phyloP scores from a whole-genome alignment of 176 grass and related monocot species.

The Secale cereale region DNA sequence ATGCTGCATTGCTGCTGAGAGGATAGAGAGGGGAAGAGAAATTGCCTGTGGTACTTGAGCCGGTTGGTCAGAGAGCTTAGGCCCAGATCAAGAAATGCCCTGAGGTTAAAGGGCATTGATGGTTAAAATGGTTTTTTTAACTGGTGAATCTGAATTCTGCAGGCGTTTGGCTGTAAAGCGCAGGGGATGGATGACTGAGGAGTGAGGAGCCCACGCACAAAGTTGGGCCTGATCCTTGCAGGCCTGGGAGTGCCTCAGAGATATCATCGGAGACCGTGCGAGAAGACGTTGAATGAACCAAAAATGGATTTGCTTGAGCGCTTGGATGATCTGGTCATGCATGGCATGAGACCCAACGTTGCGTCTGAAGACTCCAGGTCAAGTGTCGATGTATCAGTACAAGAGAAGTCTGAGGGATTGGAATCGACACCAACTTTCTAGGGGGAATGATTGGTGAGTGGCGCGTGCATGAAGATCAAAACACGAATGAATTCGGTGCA shows the following conservation, averaged over 20 bases:
- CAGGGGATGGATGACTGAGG: not conserved
- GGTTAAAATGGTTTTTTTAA: not conserved
- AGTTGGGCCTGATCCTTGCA: not conserved
- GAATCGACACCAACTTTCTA: not conserved
- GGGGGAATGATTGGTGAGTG: not conserved
- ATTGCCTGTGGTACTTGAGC: not conserved
- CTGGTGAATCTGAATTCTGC: not conserved
- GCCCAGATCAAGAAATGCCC: slow-evolving; percentile 25
- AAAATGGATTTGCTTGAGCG: not conserved
- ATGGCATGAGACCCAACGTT: not conserved
- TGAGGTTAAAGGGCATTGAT: not conserved
- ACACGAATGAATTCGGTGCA: not conserved
- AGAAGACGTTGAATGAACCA: slow-evolving; percentile 13
- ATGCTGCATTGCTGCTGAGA: not conserved
- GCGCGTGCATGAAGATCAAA: not conserved
- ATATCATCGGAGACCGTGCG: slow-evolving; percentile 1
- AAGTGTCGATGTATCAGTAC: no score
- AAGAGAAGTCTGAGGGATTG: no score
- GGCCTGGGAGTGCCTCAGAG: slow-evolving; percentile 19
- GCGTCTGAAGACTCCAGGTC: no score
- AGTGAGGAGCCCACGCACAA: slow-evolving; percentile 11
- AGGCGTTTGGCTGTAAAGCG: slow-evolving; percentile 32
- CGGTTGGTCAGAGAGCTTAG: slow-evolving; percentile 22
- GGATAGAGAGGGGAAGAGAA: not conserved
- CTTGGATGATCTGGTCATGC: not conserved